Evolutionary conservation across 495 filamentous ascomycete genomes (phyloP).

Genomic region (Penicillium arizonense): DNA sequence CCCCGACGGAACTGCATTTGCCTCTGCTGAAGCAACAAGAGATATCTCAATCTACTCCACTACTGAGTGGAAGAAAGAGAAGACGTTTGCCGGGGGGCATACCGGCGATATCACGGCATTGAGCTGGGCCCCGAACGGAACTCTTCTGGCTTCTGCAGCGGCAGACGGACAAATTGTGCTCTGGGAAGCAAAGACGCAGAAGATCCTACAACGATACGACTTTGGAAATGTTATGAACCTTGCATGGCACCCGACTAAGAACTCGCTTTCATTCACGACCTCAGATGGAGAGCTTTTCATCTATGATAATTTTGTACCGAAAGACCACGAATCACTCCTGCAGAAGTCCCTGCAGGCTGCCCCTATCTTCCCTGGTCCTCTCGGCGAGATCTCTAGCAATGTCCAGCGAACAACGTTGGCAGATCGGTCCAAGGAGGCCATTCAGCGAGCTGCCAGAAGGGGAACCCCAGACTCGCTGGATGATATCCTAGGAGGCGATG

Average conservation of each 20-base stretch:
- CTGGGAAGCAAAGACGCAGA: slow-evolving; percentile 89
- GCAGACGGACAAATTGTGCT: slow-evolving; percentile 80
- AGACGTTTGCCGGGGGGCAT: slow-evolving; percentile 73
- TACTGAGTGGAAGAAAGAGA: slow-evolving; percentile 83
- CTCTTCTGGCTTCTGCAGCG: slow-evolving; percentile 77
- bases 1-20: slow-evolving; percentile 91
- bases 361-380: slow-evolving; percentile 80
- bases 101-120: slow-evolving; percentile 82
- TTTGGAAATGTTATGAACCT: slow-evolving; percentile 80
- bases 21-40: slow-evolving; percentile 74
- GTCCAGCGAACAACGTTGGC: slow-evolving; percentile 50
- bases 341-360: slow-evolving; percentile 65
- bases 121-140: slow-evolving; percentile 92
- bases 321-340: slow-evolving; percentile 61
- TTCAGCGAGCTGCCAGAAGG: slow-evolving; percentile 38
- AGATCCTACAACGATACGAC: slow-evolving; percentile 60
- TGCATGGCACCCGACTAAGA: slow-evolving; percentile 86
- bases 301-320: slow-evolving; percentile 72
- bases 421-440: slow-evolving; percentile 55
- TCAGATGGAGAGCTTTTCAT: slow-evolving; percentile 91
- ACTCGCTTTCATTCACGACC: slow-evolving; percentile 85
- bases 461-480: slow-evolving; percentile 59
- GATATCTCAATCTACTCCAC: slow-evolving; percentile 85
- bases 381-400: slow-evolving; percentile 70
- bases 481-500: slow-evolving; percentile 50